phyloP scores from a whole-genome alignment of 768 basidiomycete genomes.

The Psilocybe cubensis region DNA sequence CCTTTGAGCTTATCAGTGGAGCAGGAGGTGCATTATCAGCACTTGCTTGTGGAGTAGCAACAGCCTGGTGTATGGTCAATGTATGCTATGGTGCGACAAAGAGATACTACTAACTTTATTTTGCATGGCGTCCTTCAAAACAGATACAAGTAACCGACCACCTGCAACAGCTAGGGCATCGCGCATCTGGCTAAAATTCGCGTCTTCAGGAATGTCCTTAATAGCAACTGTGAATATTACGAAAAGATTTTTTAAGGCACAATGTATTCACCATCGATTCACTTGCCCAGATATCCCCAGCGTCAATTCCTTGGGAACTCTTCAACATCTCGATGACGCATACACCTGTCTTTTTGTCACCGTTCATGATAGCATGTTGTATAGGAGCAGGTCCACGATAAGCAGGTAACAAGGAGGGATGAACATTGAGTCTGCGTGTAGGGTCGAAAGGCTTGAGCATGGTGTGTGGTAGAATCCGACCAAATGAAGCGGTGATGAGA shows the following conservation, averaged over 20 bases:
- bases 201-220: conserved; percentile 56
- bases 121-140: conserved; percentile 63
- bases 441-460: conserved; percentile 66
- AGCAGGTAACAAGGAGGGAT: conserved; percentile 84
- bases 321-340: conserved; percentile 80
- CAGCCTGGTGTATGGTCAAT: conserved; percentile 41
- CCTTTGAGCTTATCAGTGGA: conserved; percentile 55
- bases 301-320: conserved; percentile 72
- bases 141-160: conserved; percentile 70
- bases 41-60: conserved; percentile 47
- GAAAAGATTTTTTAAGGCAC: too few species aligned
- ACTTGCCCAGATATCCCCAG: conserved; percentile 70
- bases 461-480: conserved; percentile 72
- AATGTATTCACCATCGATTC: conserved; percentile 52
- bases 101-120: conserved; percentile 47
- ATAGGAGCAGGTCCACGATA: conserved; percentile 94
- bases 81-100: neutral
- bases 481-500: conserved; percentile 89
- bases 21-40: conserved; percentile 49
- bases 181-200: conserved; percentile 59
- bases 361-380: conserved; percentile 77
- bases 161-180: conserved; percentile 64
- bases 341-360: conserved; percentile 73
- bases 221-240: neutral
- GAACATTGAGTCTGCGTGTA: conserved; percentile 76